phyloP scores from a whole-genome alignment of 371 early-diverging fungal genomes.

The Mortierella sp. region DNA sequence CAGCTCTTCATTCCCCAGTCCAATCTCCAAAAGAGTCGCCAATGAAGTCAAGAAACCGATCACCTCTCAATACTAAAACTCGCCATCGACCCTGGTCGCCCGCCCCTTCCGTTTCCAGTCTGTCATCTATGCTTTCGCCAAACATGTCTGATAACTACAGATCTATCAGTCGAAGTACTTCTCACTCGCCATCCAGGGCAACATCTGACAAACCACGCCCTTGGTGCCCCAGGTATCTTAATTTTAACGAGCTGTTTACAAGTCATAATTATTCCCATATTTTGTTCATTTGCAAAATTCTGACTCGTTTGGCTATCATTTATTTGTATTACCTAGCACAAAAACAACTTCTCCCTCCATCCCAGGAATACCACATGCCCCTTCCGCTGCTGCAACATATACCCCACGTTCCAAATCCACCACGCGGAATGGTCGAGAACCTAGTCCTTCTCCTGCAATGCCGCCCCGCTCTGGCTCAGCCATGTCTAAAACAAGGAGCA shows the following conservation, averaged over 20 bases:
- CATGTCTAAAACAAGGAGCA: slow-evolving; percentile 24
- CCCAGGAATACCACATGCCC: slow-evolving; percentile 49
- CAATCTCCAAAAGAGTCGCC: slow-evolving; percentile 11
- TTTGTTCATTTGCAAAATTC: background rate
- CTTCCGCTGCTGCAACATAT: slow-evolving; percentile 34
- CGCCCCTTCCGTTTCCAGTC: slow-evolving; percentile 27
- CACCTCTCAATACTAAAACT: slow-evolving; percentile 20
- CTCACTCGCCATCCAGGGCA: slow-evolving; percentile 33
- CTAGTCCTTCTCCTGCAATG: slow-evolving; percentile 21
- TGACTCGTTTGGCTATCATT: background rate
- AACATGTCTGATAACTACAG: slow-evolving; percentile 19
- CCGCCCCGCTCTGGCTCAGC: slow-evolving; percentile 12
- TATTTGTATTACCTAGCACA: slow-evolving; percentile 25
- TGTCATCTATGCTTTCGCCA: slow-evolving; percentile 40
- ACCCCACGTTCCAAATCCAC: slow-evolving; percentile 32
- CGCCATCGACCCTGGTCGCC: slow-evolving; percentile 51
- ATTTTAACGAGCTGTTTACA: background rate
- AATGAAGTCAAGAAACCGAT: slow-evolving; percentile 7
- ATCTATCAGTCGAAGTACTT: slow-evolving; percentile 32
- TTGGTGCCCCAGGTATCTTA: slow-evolving; percentile 52
- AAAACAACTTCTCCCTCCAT: slow-evolving; percentile 45
- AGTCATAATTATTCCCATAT: background rate
- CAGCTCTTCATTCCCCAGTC: slow-evolving; percentile 5
- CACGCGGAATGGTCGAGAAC: slow-evolving; percentile 16
- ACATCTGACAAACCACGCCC: slow-evolving; percentile 52